Evolutionary conservation across 192 early-diverging fungal genomes (phyloP), one percentile per base, ranked within the genome.

Genomic region (Dimargaris verticillata): DNA sequence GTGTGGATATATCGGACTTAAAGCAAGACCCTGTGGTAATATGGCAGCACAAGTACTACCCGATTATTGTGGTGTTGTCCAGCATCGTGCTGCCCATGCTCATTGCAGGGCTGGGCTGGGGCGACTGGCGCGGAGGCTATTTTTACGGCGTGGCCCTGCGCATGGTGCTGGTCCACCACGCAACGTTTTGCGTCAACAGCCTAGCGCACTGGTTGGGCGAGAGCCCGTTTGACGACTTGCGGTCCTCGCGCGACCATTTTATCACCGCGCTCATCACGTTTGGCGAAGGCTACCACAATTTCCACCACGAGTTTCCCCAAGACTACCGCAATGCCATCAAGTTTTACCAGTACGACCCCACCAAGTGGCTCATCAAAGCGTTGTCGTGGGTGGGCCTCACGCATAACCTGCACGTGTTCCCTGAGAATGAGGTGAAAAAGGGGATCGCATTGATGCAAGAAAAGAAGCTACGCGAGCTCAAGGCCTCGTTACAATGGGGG

Each of bases 181-280:
- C 88, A 44, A 92, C 89, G 22, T 91, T 91, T 75, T 91, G 87
- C 61, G 81, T 91, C 49, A 91, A 91, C 75, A 84, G 82, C 25
- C 71, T 91, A 33, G 88, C 88, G 3, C 88, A 91, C 67, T 87
- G 69, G 42, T 67, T 88, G 15, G 88, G 88, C 43, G 81, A 83
- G 20, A 70, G 66, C 33, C 74, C 83, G 15, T 91, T 83, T 66
- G 91, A 93, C 71, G 88, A 92, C 68, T 75, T 80, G 46, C 76
- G 83, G 60, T 86, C 90, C 3, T 88, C 88, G 12, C 78, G 85
- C 57, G 86, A 88, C 68, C 88, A 91, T 65, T 83, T 85, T 69
- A 70, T 89, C 47, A 87, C 85, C 12, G 86, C 87, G 33, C 65
- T 91, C 17, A 78, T 85, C 61, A 89, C 87, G 15, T 60, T 87